Base-by-base conservation (phyloP, 371 early-diverging fungal species). In the Actinomortierella ambigua region DNA sequence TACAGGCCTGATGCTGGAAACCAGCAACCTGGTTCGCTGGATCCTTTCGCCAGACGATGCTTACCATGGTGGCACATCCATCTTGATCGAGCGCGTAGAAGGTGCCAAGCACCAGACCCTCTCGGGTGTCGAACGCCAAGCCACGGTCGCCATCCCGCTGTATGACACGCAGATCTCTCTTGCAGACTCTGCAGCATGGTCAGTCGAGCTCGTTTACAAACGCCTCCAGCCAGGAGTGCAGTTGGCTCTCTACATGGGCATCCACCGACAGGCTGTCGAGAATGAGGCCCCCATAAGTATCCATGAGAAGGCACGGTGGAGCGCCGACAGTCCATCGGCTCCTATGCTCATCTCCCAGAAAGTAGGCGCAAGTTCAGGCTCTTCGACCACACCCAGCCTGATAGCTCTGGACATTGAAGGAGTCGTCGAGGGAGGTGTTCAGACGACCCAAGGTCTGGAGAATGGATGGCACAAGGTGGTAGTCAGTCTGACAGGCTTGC, bases 21-120 rank as follows among this genome's bases (percentile, higher is more conserved):
- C 11, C 7, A 6, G 34, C 34, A 34, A 34, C 11, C 4, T 11
- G 34, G 11, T 34, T 34, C 63, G 60, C 18, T 75, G 66, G 61
- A 23, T 59, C n/a, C 20, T 77, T 46, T 60, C 68, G 4, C 71
- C 71, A 4, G 60, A 71, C 14, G 65, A 64, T 9, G 75, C 81
- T 0, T 81, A 77, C 50, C 57, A 57, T 29, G 79, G 81, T 18
- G 81, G 81, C 3, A 78, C 79, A 3, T 77, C 81, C 6, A n/a
- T 77, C 17, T 5, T 68, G 13, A 55, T 77, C 39, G 49, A 62
- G 24, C 34, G 58, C 59, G 44, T 53, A 64, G 15, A 46, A 14
- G 17, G 22, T 46, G 26, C 29, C 20, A 20, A 44, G 23, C 4
- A 26, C 50, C 20, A 46, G 18, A 0, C 61, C 55, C 11, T 14